Evolutionary conservation across 257 asterid genomes (phyloP).

Genomic region (Nicotiana tomentosiformis): DNA sequence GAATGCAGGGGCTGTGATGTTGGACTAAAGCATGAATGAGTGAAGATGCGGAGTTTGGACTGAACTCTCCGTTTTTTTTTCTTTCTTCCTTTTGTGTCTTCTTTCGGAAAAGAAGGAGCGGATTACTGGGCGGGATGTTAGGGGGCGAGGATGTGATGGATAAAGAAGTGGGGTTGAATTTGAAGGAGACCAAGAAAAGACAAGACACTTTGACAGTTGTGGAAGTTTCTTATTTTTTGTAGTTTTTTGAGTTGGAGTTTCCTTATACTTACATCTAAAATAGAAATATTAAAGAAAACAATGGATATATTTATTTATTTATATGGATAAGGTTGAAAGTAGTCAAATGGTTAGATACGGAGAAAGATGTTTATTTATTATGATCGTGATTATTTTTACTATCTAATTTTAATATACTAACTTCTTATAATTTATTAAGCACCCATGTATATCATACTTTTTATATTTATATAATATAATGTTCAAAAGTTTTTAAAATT

Average conservation of each 20-base stretch:
- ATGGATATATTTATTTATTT: not conserved
- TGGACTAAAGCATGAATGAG: conserved; percentile 12
- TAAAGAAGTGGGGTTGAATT: conserved; percentile 18
- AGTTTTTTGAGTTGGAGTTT: not conserved
- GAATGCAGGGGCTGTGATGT: conserved; percentile 25
- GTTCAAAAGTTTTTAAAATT: too few relatives aligned
- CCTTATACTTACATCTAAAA: not conserved
- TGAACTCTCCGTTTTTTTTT: not conserved
- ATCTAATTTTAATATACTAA: not conserved
- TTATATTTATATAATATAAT: too few relatives aligned
- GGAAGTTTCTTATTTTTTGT: not conserved
- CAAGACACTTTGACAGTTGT: not conserved
- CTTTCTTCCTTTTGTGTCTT: too few relatives aligned
- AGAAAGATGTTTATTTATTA: not conserved
- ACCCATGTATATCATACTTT: too few relatives aligned
- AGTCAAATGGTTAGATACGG: not conserved
- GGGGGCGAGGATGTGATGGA: conserved; percentile 13
- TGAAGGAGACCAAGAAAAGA: conserved; percentile 12
- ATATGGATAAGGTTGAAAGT: not conserved
- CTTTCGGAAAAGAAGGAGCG: not conserved
- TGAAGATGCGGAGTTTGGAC: not conserved
- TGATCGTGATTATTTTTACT: not conserved
- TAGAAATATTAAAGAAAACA: not conserved
- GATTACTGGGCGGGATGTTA: not conserved
- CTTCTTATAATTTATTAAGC: too few relatives aligned